These are phyloP conservation scores for Diplogelasinospora grovesii DNA, from an alignment of 495 filamentous ascomycete genomes.

Conservation along the genomic window DNA sequence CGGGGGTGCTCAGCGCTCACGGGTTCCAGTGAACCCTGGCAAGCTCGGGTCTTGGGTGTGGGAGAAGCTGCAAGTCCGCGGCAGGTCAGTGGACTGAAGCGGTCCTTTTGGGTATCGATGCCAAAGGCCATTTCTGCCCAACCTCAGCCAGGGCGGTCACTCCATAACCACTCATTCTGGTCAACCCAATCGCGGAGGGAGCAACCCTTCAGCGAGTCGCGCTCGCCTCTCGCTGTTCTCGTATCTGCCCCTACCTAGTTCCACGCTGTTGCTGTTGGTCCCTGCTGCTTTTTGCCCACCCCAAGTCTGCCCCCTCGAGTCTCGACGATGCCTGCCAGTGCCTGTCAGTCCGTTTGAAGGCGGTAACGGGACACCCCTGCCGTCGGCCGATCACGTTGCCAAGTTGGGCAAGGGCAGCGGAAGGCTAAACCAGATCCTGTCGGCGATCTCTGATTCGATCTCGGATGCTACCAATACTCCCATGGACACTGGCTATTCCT, in stretches of 20 bases:
- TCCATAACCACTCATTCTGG: conserved; percentile 23
- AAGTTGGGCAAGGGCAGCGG: conserved; percentile 9
- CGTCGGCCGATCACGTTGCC: background rate
- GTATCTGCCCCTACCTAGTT: too few relatives aligned
- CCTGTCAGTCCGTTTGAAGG: too few relatives aligned
- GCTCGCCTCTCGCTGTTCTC: too few relatives aligned
- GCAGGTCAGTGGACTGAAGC: conserved; percentile 23
- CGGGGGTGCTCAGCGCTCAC: conserved; percentile 17
- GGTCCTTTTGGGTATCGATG: conserved; percentile 29
- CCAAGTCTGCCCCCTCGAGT: too few relatives aligned
- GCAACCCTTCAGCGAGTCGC: conserved; percentile 4
- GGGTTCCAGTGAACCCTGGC: conserved; percentile 19
- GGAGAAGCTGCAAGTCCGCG: conserved; percentile 21
- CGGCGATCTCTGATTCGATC: conserved; percentile 26
- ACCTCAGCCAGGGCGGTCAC: conserved; percentile 24
- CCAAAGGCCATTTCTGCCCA: conserved; percentile 33
- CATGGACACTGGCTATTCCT: background rate
- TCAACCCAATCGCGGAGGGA: conserved; percentile 22
- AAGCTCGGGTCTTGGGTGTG: conserved; percentile 18
- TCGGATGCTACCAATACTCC: conserved; percentile 19
- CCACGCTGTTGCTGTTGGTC: too few relatives aligned
- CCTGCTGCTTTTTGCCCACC: too few relatives aligned
- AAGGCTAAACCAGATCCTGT: conserved; percentile 6
- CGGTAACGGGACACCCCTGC: background rate
- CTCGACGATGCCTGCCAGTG: too few relatives aligned